These are phyloP conservation scores for Zasmidium citrigriseum DNA, from an alignment of 2,329 filamentous ascomycete species.

Conservation along the genomic window DNA sequence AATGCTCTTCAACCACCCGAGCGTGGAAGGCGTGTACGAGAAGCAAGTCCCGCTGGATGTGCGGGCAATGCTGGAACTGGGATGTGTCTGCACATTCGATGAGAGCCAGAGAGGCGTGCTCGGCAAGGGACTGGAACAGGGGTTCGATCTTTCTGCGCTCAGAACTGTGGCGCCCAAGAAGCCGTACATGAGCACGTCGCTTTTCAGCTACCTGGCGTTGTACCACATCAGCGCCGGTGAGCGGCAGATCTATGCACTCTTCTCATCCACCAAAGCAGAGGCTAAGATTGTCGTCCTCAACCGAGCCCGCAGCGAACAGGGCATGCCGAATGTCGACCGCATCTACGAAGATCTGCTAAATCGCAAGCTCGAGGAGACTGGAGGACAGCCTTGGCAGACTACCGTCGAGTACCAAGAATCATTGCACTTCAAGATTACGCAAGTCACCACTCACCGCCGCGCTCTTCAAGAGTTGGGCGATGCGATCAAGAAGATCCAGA, in stretches of 20 bases:
- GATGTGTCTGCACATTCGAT: conserved; percentile 91
- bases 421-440: conserved; percentile 79
- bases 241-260: conserved; percentile 87
- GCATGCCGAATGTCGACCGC: conserved; percentile 85
- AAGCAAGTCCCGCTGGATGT: conserved; percentile 85
- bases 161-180: conserved; percentile 66
- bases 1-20: conserved; percentile 83
- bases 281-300: conserved; percentile 89
- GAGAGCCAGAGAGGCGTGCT: conserved; percentile 86
- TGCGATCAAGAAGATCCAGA: conserved; percentile 83
- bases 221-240: conserved; percentile 92
- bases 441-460: conserved; percentile 87
- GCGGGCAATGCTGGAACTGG: conserved; percentile 83
- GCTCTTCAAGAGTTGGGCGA: conserved; percentile 86
- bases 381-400: conserved; percentile 72
- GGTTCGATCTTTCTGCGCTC: conserved; percentile 82
- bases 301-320: conserved; percentile 75
- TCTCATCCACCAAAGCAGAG: conserved; percentile 77
- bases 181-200: conserved; percentile 73
- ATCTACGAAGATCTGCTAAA: conserved; percentile 79
- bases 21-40: conserved; percentile 96
- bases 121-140: conserved; percentile 87
- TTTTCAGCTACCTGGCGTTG: conserved; percentile 76
- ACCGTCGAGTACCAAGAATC: conserved; percentile 86
- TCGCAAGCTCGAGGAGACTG: conserved; percentile 65